Base-by-base conservation (phyloP, 202 grass and related monocot genomes). In the Zoysia matrella region DNA sequence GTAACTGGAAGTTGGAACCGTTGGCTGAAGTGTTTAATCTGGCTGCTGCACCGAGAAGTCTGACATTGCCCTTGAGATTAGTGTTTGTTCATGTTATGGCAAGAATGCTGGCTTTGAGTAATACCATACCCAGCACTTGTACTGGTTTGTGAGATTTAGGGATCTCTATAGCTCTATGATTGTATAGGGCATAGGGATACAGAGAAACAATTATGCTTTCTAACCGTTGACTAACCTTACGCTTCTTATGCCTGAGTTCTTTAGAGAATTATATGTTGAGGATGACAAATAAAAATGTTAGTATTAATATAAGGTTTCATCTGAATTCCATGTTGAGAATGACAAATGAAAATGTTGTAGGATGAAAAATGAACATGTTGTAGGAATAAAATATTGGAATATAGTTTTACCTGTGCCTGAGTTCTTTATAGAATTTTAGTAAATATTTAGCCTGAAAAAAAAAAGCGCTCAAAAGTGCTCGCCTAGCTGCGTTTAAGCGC, bases 1-100 rank as follows among this genome's bases (percentile, higher is more conserved):
- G 93, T 88, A 74, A 8, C n/a, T n/a, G n/a, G n/a, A n/a, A n/a
- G n/a, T 84, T 61, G 2, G 3, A n/a, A 30, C 18, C 16, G 57
- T 72, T 41, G 57, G 6, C 75, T 83, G 1, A 49, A 57, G 62
- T 39, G 43, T 42, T 50, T 67, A 77, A 78, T 79, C 48, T 36
- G 56, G n/a, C n/a, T n/a, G n/a, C 54, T 8, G 39, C 2, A 44
- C 8, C n/a, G n/a, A n/a, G n/a, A n/a, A n/a, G n/a, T n/a, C n/a
- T 61, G 11, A 44, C 47, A 79, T 86, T 86, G 54, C 74, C 74
- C 54, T 65, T 70, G 42, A 0, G 11, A 22, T 47, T 71, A 47
- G 11, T 63, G 7, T 57, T 73, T 69, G 18, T 22, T 43, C 14
- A 51, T 63, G 54, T 70, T 74, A n/a, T 12, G n/a, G 53, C 42